These are phyloP conservation scores for Uronychia binucleata DNA, from an alignment of 73 alveolate genomes.

Conservation along the genomic window DNA sequence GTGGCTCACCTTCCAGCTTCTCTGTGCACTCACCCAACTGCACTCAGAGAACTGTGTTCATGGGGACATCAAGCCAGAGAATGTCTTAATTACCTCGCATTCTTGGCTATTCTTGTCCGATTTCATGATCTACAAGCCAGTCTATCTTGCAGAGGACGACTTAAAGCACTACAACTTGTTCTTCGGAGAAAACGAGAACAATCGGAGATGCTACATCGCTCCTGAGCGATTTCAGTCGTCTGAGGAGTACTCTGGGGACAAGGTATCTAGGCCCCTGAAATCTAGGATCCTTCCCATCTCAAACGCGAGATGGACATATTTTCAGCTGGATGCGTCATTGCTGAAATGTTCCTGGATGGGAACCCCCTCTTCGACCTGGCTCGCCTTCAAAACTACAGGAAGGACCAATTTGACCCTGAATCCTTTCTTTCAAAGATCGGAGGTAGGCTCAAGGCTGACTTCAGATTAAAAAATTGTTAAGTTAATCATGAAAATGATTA, in stretches of 20 bases:
- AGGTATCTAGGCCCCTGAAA: neutral
- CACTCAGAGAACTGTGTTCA: conserved; percentile 77
- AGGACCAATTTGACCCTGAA: conserved; percentile 56
- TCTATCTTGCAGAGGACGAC: conserved; percentile 70
- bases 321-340: conserved; percentile 86
- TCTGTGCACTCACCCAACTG: conserved; percentile 78
- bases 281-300: conserved; percentile 29
- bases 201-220: conserved; percentile 87
- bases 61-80: conserved; percentile 94
- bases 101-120: conserved; percentile 81
- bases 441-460: neutral
- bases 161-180: conserved; percentile 69
- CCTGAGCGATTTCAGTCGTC: conserved; percentile 84
- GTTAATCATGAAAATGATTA: conserved; percentile 73
- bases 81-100: conserved; percentile 77
- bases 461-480: conserved; percentile 53
- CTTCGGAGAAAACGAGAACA: conserved; percentile 85
- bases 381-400: conserved; percentile 71
- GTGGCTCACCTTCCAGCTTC: conserved; percentile 87
- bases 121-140: conserved; percentile 81
- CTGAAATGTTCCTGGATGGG: conserved; percentile 91
- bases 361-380: conserved; percentile 76
- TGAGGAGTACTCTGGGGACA: conserved; percentile 28
- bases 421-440: conserved; percentile 52
- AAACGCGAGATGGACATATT: conserved; percentile 89